Evolutionary conservation across 2,329 filamentous ascomycete species (phyloP), one percentile per base, ranked within the genome.

Genomic region (Epichloe scottii): DNA sequence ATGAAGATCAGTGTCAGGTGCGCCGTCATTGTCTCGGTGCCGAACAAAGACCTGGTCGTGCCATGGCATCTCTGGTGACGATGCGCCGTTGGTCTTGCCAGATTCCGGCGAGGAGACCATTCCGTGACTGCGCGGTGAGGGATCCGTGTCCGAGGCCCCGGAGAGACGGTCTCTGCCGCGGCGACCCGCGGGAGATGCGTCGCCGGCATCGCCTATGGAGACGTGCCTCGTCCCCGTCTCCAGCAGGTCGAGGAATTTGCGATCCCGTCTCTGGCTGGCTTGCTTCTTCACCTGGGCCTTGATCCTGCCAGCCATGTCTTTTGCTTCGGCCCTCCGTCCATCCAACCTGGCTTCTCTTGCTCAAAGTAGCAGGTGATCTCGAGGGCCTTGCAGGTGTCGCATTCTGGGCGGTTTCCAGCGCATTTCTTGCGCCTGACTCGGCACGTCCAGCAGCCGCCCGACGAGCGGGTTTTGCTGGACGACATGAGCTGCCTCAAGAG

Each of bases 341-440:
- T 78, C 76, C 77, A 80, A 4, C 73, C 72, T 14, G 77, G 77
- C 60, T 77, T 81, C 23, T 66, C 63, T 2, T 74, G 68, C 53
- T 66, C 64, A 56, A 73, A 80, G 53, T 77, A 62, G 59, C 80
- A 83, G 17, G 70, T 71, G 51, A 82, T 81, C 46, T 75, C 69
- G n/a, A 83, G 71, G 2, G 66, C 60, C 14, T 63, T 60, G 63
- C 79, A 83, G 37, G 61, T 65, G 5, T 70, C 65, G 61, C 79
- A 83, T 10, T 71, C 59, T 11, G 78, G 77, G 2, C 68, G 70
- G 23, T 58, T 66, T 59, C 79, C 75, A 55, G 81, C 76, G 58
- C 79, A 83, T 58, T 80, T 81, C 59, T 82, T 83, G 57, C 76
- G 76, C 19, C 79, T 73, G 11, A 81, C 68, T 21, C 78, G 73